phyloP scores from a whole-genome alignment of 1,139 yeast species.

The Magnusiomyces tetraspermus region DNA sequence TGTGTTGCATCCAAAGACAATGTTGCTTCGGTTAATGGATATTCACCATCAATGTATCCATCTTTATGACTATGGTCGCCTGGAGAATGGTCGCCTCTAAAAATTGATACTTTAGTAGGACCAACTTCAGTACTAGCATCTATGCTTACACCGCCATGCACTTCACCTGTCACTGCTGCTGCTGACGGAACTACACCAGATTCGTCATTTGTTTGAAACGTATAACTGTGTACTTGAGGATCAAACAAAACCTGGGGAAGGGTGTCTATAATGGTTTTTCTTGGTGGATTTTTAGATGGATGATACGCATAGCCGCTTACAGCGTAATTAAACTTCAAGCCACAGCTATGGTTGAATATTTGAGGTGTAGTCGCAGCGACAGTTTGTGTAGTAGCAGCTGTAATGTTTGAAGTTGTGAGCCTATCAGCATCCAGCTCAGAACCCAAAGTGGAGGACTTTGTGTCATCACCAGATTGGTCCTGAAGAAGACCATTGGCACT shows the following conservation, averaged over 20 bases:
- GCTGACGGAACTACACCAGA: no score
- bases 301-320: constrained; percentile 12
- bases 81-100: not conserved
- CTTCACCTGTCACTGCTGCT: no score
- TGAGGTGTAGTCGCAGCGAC: not conserved
- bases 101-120: not conserved
- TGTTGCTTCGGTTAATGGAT: not conserved
- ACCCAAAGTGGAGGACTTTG: no score
- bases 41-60: not conserved
- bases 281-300: constrained; percentile 12
- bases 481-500: no score
- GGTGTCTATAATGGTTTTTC: constrained; percentile 7
- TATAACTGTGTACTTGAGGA: constrained; percentile 6
- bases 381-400: not conserved
- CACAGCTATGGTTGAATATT: not conserved
- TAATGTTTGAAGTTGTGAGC: no score
- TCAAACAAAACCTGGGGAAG: constrained; percentile 10
- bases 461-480: no score
- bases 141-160: not conserved
- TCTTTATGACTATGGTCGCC: not conserved
- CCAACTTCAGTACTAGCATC: not conserved
- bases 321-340: constrained; percentile 7
- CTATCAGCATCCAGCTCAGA: no score
- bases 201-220: constrained; percentile 1
- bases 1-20: no score